phyloP scores from a whole-genome alignment of 169 alveolate genomes.

The Cryptosporidium meleagridis region DNA sequence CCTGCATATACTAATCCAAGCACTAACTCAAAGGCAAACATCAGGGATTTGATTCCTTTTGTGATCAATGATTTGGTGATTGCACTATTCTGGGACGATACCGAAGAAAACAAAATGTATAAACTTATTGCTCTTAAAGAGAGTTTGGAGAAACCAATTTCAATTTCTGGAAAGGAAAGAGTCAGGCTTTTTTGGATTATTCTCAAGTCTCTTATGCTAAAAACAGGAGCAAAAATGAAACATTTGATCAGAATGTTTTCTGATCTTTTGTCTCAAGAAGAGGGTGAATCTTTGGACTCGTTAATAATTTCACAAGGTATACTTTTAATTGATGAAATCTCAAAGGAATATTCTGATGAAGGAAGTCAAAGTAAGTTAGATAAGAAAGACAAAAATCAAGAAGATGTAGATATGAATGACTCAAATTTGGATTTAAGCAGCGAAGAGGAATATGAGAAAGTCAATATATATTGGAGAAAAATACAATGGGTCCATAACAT shows the following conservation, averaged over 20 bases:
- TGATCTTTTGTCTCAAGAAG: conserved; percentile 2
- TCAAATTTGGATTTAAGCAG: not conserved
- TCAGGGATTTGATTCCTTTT: conserved; percentile 9
- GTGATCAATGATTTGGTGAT: conserved; percentile 1
- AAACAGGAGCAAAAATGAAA: conserved; percentile 27
- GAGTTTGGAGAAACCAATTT: not conserved
- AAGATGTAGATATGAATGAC: not conserved
- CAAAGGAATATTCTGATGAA: not conserved
- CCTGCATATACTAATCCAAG: not conserved
- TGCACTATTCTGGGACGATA: conserved; percentile 33
- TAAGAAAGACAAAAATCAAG: not conserved
- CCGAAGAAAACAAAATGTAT: not conserved
- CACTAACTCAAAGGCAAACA: not conserved
- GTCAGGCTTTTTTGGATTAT: conserved; percentile 39
- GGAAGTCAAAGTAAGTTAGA: not conserved
- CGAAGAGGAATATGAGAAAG: not conserved
- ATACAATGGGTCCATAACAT: conserved; percentile 47
- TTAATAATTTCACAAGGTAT: conserved; percentile 19
- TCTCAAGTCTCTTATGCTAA: conserved; percentile 5
- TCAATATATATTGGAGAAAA: conserved; percentile 54
- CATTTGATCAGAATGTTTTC: not conserved
- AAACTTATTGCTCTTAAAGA: not conserved
- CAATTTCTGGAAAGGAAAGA: conserved; percentile 7
- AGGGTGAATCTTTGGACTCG: not conserved
- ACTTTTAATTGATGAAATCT: conserved; percentile 2